Conservation (phyloP, 1,284 basidiomycete species). For the Mycosarcoma mackinlayi region DNA sequence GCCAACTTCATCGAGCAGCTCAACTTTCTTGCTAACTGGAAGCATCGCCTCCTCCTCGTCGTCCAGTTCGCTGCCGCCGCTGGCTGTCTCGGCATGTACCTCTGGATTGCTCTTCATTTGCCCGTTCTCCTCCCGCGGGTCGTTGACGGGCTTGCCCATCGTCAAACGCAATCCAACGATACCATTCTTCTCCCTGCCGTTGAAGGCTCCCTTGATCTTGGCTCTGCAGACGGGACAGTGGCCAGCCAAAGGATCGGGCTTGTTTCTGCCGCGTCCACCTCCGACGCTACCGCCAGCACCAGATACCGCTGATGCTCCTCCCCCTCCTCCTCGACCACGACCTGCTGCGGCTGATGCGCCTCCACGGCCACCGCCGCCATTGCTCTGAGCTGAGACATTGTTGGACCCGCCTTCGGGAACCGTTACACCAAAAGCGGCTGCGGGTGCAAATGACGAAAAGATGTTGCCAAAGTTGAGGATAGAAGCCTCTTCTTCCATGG, state of each 20-base stretch:
- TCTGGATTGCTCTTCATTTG: conserved; percentile 20
- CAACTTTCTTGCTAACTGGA: conserved; percentile 4
- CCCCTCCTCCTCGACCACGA: conserved; percentile 13
- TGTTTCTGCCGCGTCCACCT: conserved; percentile 7
- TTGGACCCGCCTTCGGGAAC: conserved; percentile 3
- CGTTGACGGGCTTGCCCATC: conserved; percentile 50
- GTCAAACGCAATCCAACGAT: conserved; percentile 52
- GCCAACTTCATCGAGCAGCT: not conserved
- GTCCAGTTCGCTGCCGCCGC: conserved; percentile 6
- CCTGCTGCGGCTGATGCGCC: conserved; percentile 14
- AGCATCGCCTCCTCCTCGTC: conserved; percentile 18
- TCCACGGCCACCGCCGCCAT: conserved; percentile 13
- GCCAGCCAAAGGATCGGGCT: conserved; percentile 51
- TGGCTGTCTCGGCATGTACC: not conserved
- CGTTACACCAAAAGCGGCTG: conserved; percentile 7
- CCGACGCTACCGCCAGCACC: conserved; percentile 6
- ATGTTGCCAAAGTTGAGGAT: conserved; percentile 17
- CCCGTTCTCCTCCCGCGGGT: conserved; percentile 36
- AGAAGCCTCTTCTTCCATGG: conserved; percentile 35
- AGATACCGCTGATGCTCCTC: conserved; percentile 7
- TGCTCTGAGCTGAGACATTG: not conserved
- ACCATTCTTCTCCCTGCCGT: conserved; percentile 40
- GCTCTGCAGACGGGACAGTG: conserved; percentile 61
- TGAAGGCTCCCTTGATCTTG: conserved; percentile 58
- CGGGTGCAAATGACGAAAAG: conserved; percentile 42